Evolutionary conservation across 495 filamentous ascomycete genomes (phyloP), one percentile per base, ranked within the genome.

Genomic region (Penicillium paxilli): DNA sequence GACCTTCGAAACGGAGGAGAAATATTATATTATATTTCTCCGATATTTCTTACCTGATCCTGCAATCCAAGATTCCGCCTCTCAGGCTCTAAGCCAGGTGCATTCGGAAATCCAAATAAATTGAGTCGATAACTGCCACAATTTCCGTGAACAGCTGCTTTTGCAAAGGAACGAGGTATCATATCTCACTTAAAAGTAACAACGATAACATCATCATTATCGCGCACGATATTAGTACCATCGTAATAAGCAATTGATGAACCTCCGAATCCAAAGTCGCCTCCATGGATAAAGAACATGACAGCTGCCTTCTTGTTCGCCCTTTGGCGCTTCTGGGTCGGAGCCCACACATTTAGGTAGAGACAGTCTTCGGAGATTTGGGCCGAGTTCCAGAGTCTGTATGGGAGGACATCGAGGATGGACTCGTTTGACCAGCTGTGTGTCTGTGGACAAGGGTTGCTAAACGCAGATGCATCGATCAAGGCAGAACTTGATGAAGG

Each of bases 311-410:
- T 52, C 19, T 16, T 20, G 37, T 38, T 23, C 35, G 3, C 2
- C 16, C 42, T 45, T 24, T 28, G 44, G 38, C 52, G 47, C 20
- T 55, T 48, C 14, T 25, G 11, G 16, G 47, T 19, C 33, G 62
- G 63, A 2, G 75, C 68, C 77, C 78, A 83, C 21, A 85, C 64
- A n/a, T 75, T 74, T n/a, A 84, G 58, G 30, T 70, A 71, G 16
- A 85, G 66, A 49, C 82, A 83, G 58, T 83, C 77, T 50, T 86
- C 83, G 5, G 58, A 61, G 33, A 64, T 60, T 2, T 26, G 42
- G 3, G 47, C 47, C 4, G 35, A 24, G 24, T 55, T 52, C 48
- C 51, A 53, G 32, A 48, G 41, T 12, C 28, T 37, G 16, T 51
- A 55, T 5, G 54, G 54, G 10, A 58, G 51, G 19, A 53, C 41